Percentiles rank a stretch among this genome's conserved stretches.
Conservation (phyloP, 1,284 basidiomycete genomes). For the Cryptococcus amylolentus region DNA sequence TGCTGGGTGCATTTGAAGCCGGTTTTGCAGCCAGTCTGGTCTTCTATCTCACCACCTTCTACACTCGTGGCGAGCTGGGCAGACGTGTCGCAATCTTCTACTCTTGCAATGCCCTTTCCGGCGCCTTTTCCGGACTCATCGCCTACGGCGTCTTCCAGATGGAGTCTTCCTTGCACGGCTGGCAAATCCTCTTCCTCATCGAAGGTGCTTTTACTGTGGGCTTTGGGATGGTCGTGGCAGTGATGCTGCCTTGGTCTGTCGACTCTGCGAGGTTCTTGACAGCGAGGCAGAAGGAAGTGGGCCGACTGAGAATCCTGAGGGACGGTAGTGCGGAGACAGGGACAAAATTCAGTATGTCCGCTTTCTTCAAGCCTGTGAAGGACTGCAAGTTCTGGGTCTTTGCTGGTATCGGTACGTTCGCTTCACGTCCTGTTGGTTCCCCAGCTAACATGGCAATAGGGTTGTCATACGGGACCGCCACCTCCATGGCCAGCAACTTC, state of each 20-base stretch:
- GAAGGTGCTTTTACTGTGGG: background rate
- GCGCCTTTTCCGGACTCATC: conserved; percentile 46
- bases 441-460: conserved; percentile 13
- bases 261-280: background rate
- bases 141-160: conserved; percentile 56
- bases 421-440: background rate
- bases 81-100: conserved; percentile 56
- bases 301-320: background rate
- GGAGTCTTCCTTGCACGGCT: conserved; percentile 50
- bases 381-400: conserved; percentile 19
- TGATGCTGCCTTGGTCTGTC: background rate
- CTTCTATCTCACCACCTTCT: conserved; percentile 44
- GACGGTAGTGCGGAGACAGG: conserved; percentile 10
- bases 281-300: background rate
- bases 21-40: conserved; percentile 17
- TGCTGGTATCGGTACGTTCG: conserved; percentile 10
- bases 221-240: background rate
- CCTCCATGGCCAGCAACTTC: conserved; percentile 49
- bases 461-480: conserved; percentile 51
- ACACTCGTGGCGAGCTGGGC: conserved; percentile 55
- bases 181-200: conserved; percentile 55
- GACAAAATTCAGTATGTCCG: conserved; percentile 4
- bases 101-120: conserved; percentile 28
- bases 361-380: conserved; percentile 12
- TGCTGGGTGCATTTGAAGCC: conserved; percentile 7